phyloP scores from a whole-genome alignment of 306 rosid species.

The Quercus suber region DNA sequence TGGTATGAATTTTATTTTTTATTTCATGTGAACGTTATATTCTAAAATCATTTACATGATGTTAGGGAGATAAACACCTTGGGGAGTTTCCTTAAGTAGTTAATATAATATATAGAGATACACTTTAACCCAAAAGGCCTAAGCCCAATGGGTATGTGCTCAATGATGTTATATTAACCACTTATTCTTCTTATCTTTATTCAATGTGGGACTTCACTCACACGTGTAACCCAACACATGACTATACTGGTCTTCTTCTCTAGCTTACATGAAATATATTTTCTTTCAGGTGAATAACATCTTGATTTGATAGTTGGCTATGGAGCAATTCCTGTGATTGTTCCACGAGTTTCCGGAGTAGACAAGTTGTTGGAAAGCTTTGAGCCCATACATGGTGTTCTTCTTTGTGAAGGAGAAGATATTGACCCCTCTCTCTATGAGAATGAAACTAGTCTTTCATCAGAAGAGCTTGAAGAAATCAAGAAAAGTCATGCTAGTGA shows the following conservation, averaged over 20 bases:
- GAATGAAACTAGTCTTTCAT: constrained; percentile 39
- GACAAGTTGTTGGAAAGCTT: constrained; percentile 75
- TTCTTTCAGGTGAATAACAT: constrained; percentile 70
- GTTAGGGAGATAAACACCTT: no score
- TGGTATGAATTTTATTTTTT: constrained; percentile 28
- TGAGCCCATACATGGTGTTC: constrained; percentile 97
- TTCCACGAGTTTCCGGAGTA: constrained; percentile 81
- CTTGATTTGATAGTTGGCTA: constrained; percentile 81
- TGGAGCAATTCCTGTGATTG: constrained; percentile 84
- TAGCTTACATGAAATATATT: no score
- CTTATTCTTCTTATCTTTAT: no score
- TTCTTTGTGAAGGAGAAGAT: constrained; percentile 93
- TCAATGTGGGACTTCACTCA: no score
- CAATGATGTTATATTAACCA: no score
- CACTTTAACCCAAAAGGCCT: no score
- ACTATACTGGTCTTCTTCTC: no score
- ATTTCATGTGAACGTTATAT: background rate
- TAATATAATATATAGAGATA: no score
- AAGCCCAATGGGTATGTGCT: no score
- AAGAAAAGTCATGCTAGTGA: constrained; percentile 71
- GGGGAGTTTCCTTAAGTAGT: no score
- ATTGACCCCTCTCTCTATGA: constrained; percentile 85
- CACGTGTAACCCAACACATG: no score
- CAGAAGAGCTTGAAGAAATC: constrained; percentile 67
- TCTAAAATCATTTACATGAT: background rate